Conservation (phyloP, 305 asterid genomes). For the Coffea humblotiana region DNA sequence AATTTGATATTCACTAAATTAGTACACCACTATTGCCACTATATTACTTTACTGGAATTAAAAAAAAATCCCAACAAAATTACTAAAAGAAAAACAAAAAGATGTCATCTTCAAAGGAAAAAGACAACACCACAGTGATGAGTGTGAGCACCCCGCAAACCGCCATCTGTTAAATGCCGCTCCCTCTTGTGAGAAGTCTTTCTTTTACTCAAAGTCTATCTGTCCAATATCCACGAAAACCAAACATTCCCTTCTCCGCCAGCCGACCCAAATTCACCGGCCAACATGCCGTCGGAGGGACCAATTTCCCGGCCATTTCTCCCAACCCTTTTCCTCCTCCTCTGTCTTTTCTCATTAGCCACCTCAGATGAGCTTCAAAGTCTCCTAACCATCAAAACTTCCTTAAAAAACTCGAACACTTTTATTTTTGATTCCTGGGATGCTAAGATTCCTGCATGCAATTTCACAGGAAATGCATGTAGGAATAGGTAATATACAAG, state of each 20-base stretch:
- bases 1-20: neutral
- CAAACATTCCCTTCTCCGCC: neutral
- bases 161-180: constrained; percentile 24
- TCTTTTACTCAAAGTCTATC: constrained; percentile 25
- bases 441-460: constrained; percentile 32
- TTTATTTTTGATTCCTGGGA: constrained; percentile 62
- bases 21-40: neutral
- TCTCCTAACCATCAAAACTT: constrained; percentile 56
- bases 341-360: constrained; percentile 41
- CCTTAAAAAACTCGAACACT: constrained; percentile 42
- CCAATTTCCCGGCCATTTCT: constrained; percentile 20
- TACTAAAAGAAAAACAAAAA: neutral
- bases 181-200: constrained; percentile 7
- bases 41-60: neutral
- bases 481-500: too few species aligned
- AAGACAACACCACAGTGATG: neutral
- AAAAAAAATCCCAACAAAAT: neutral
- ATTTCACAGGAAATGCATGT: constrained; percentile 47
- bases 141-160: constrained; percentile 6
- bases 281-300: constrained; percentile 39
- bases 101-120: constrained; percentile 21
- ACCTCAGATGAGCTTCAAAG: constrained; percentile 57
- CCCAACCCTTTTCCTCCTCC: constrained; percentile 20
- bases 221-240: constrained; percentile 19
- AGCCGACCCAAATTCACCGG: constrained; percentile 8